Evolutionary conservation across 352 stramenopile genomes (phyloP), one percentile per base, ranked within the genome.

Genomic region (Pythium brassicae): DNA sequence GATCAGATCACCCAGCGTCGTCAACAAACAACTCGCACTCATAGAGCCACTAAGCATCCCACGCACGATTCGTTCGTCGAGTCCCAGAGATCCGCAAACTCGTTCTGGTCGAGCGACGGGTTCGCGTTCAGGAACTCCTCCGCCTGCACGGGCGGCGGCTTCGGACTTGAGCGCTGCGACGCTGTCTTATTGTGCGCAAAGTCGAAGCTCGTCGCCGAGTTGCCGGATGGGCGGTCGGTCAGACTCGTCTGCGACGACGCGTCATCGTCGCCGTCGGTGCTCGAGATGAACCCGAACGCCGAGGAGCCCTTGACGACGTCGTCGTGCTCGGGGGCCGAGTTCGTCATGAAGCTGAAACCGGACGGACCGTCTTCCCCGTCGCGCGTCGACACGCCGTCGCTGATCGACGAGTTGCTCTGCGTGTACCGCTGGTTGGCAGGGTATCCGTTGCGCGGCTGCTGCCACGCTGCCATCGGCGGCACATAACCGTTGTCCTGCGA

Each of bases 281-380:
- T 75, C 4, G 71, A 60, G 55, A 95, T 90, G 54, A 95, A 95
- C 1, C 76, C 80, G 44, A 95, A 95, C 2, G 86, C 83, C 19
- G 86, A 37, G 8, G 32, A 95, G 3, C 43, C 53, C 22, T 61
- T 64, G 15, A 48, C 55, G 15, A 27, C 46, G 2, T 59, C 55
- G 12, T 59, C 56, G 14, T 58, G 48, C 15, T 59, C 56, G 11
- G 61, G 48, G 4, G 55, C 35, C 4, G 23, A 22, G 22, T 61
- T 42, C 7, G 65, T 47, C 62, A 86, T 80, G 52, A 86, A 86
- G 20, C 69, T 68, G 59, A 86, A 86, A 17, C 66, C 66, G 0
- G 76, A 86, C 8, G 57, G 47, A n/a, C 51, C 50, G 4, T 60
- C 59, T 3, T 59, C 42, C 20, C 48, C 59, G 40, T 63, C 58